Evolutionary conservation across 176 grass and related monocot species (phyloP).

Genomic region (Triticum dicoccoides): DNA sequence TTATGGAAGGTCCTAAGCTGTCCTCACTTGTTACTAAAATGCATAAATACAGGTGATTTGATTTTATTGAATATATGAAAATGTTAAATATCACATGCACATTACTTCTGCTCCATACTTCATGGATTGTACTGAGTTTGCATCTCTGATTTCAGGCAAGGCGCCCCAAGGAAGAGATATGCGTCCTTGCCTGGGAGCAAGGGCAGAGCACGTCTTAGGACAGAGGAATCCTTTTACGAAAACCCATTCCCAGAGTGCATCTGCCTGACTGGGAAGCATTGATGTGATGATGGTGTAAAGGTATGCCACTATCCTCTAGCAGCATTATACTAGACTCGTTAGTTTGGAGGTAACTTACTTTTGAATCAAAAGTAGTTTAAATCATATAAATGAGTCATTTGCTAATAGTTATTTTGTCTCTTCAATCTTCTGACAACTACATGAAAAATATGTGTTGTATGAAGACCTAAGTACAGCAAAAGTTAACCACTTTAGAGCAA

Average conservation of each 20-base stretch:
- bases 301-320: slow-evolving; percentile 12
- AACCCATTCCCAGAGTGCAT: slow-evolving; percentile 94
- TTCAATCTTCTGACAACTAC: neutral
- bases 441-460: neutral
- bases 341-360: slow-evolving; percentile 1
- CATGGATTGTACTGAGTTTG: slow-evolving; percentile 8
- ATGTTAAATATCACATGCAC: neutral
- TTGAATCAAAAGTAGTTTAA: neutral
- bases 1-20: slow-evolving; percentile 62
- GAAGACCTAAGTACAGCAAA: neutral
- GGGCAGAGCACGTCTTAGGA: slow-evolving; percentile 74
- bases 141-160: slow-evolving; percentile 58
- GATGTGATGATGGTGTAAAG: slow-evolving; percentile 32
- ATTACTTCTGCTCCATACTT: neutral
- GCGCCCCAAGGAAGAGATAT: slow-evolving; percentile 84
- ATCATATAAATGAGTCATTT: neutral
- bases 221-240: slow-evolving; percentile 90
- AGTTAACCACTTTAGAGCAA: neutral
- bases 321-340: neutral
- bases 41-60: slow-evolving; percentile 78
- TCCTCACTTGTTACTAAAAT: slow-evolving; percentile 69
- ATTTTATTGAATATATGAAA: neutral
- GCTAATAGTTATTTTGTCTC: neutral
- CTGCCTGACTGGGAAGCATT: slow-evolving; percentile 56
- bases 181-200: slow-evolving; percentile 76